phyloP scores from a whole-genome alignment of 176 grass and related monocot genomes.

The Ensete glaucum region DNA sequence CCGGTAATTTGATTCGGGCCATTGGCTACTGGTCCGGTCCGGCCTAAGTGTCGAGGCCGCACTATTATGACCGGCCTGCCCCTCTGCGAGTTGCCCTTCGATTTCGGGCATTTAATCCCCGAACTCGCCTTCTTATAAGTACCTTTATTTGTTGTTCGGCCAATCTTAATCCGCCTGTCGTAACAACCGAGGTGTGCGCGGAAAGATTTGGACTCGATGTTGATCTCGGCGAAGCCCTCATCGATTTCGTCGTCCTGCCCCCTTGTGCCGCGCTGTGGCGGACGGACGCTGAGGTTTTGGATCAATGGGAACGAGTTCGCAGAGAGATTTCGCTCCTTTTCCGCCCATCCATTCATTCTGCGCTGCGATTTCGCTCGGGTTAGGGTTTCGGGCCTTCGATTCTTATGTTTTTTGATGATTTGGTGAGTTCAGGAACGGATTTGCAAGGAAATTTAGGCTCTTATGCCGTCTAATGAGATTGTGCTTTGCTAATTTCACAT shows the following conservation, averaged over 20 bases:
- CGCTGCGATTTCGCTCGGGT: conserved; percentile 40
- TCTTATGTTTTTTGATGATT: conserved; percentile 3
- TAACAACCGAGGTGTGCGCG: too few relatives aligned
- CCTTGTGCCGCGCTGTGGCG: conserved; percentile 1
- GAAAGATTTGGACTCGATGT: conserved; percentile 14
- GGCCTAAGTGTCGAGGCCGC: too few relatives aligned
- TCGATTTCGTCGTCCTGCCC: not conserved
- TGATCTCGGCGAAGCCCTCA: conserved; percentile 23
- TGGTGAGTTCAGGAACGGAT: not conserved
- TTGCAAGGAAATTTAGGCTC: not conserved
- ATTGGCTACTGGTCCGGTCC: too few relatives aligned
- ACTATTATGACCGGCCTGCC: too few relatives aligned
- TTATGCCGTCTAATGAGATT: not conserved
- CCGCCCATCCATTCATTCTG: not conserved
- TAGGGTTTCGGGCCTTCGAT: not conserved
- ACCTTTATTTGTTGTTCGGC: too few relatives aligned
- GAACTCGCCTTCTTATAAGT: too few relatives aligned
- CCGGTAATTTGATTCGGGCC: too few relatives aligned
- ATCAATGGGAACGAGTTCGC: conserved; percentile 3
- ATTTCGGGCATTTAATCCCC: too few relatives aligned
- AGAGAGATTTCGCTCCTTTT: not conserved
- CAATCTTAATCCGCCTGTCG: too few relatives aligned
- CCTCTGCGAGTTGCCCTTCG: too few relatives aligned
- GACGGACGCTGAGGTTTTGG: not conserved
- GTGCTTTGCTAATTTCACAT: not conserved